phyloP scores from a whole-genome alignment of 2,329 filamentous ascomycete species.

The Fusarium sp. region DNA sequence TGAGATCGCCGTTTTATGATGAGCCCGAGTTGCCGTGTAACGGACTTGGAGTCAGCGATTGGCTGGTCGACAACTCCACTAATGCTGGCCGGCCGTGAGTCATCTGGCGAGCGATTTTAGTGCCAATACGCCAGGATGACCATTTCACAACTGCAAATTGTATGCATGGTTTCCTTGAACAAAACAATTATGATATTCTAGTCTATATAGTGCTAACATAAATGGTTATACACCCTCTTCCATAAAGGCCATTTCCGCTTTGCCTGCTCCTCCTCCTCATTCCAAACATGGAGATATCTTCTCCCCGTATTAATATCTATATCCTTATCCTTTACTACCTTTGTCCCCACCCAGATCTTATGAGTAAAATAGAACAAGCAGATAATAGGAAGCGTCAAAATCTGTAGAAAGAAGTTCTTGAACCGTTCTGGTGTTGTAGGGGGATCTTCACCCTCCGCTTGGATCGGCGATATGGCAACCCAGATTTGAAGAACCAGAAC shows the following conservation, averaged over 20 bases:
- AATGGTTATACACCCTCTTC: constrained; percentile 76
- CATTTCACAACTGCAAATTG: not conserved
- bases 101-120: not conserved
- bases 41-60: not conserved
- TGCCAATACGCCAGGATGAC: not conserved
- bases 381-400: constrained; percentile 74
- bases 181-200: not conserved
- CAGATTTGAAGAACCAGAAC: constrained; percentile 86
- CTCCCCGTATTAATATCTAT: constrained; percentile 90
- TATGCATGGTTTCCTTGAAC: accelerated
- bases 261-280: constrained; percentile 77
- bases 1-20: not conserved
- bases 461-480: constrained; percentile 79
- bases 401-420: constrained; percentile 75
- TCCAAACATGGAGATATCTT: constrained; percentile 80
- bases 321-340: constrained; percentile 69
- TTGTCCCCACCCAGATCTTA: constrained; percentile 76
- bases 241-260: constrained; percentile 73
- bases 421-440: constrained; percentile 49
- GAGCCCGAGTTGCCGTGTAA: not conserved
- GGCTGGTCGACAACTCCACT: not conserved
- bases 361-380: constrained; percentile 73
- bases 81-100: constrained; percentile 5
- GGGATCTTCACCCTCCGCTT: not conserved
- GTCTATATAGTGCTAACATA: constrained; percentile 61